A percentile compares a stretch with the other conserved stretches of the same genome.
Evolutionary conservation across 1,139 yeast species (phyloP).

Genomic region (Nakaseomyces delphensis): DNA sequence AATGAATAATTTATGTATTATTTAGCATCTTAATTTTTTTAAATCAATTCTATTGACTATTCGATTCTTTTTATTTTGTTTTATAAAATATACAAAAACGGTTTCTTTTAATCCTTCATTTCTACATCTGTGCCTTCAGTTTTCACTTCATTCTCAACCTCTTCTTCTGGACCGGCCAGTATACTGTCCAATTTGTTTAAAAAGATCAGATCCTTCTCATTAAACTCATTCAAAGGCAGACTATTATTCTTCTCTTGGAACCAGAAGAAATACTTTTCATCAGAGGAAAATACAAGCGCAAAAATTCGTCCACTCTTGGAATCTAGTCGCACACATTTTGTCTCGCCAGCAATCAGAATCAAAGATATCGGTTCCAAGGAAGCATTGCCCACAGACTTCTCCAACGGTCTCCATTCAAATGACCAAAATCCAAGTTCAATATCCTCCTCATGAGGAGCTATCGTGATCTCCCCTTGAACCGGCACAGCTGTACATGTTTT

Average conservation of each 20-base stretch:
- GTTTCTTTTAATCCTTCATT: constrained; percentile 12
- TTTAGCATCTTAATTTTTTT: not conserved
- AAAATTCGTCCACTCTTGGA: constrained; percentile 78
- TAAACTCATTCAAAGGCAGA: constrained; percentile 44
- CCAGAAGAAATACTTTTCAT: constrained; percentile 84
- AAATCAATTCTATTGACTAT: too few relatives aligned
- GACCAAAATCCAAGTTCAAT: constrained; percentile 43
- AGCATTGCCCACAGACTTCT: constrained; percentile 31
- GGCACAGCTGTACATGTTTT: constrained; percentile 68
- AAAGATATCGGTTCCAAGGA: constrained; percentile 58
- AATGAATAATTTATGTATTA: constrained; percentile 14
- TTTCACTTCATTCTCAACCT: constrained; percentile 24
- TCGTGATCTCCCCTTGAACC: constrained; percentile 63
- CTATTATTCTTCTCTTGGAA: constrained; percentile 72
- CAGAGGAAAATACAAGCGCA: constrained; percentile 77
- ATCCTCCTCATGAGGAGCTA: constrained; percentile 44
- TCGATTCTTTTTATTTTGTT: not conserved
- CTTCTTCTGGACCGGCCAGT: constrained; percentile 39
- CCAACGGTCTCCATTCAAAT: constrained; percentile 55
- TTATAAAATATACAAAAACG: not conserved
- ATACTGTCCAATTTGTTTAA: constrained; percentile 46
- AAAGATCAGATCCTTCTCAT: constrained; percentile 52
- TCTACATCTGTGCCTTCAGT: constrained; percentile 15
- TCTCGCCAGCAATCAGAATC: constrained; percentile 87
- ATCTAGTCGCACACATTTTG: constrained; percentile 65